Evolutionary conservation across 805 yeast species (phyloP).

Genomic region (Saccharomycopsis fermentans): DNA sequence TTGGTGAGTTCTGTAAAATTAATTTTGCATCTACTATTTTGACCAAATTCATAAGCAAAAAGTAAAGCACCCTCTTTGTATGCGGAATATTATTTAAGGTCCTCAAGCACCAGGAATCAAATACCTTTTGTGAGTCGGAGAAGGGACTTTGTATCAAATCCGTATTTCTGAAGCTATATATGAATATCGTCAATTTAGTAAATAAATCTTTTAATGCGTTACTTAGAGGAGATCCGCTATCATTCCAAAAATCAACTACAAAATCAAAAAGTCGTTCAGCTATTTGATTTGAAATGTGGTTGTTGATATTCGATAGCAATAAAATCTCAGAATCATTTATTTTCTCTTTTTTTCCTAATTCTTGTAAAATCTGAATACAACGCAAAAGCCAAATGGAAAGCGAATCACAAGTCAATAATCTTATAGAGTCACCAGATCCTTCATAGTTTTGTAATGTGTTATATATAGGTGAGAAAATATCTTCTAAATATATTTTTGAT

Average conservation of each 20-base stretch:
- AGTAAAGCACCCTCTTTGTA: slow-evolving; percentile 51
- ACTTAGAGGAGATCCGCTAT: slow-evolving; percentile 58
- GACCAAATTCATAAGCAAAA: slow-evolving; percentile 46
- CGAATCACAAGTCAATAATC: slow-evolving; percentile 45
- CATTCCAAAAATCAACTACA: slow-evolving; percentile 60
- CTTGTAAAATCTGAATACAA: slow-evolving; percentile 31
- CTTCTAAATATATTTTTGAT: slow-evolving; percentile 2
- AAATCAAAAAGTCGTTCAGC: slow-evolving; percentile 36
- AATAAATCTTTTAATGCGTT: slow-evolving; percentile 60
- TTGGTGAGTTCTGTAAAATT: slow-evolving; percentile 35
- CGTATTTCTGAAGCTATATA: slow-evolving; percentile 23
- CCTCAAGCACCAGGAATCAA: slow-evolving; percentile 36
- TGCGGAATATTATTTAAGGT: slow-evolving; percentile 34
- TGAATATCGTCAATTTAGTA: slow-evolving; percentile 37
- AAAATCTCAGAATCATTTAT: slow-evolving; percentile 10
- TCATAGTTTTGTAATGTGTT: slow-evolving; percentile 25
- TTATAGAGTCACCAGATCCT: slow-evolving; percentile 27
- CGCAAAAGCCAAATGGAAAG: slow-evolving; percentile 58
- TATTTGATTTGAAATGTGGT: slow-evolving; percentile 20
- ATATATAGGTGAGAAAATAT: slow-evolving; percentile 21
- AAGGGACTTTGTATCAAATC: slow-evolving; percentile 13
- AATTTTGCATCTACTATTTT: slow-evolving; percentile 35
- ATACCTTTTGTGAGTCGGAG: slow-evolving; percentile 18
- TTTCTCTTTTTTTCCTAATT: neutral
- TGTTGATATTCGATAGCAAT: slow-evolving; percentile 4